These are phyloP conservation scores for Candida yuanshanica DNA, from an alignment of 805 yeast genomes.

Conservation along the genomic window DNA sequence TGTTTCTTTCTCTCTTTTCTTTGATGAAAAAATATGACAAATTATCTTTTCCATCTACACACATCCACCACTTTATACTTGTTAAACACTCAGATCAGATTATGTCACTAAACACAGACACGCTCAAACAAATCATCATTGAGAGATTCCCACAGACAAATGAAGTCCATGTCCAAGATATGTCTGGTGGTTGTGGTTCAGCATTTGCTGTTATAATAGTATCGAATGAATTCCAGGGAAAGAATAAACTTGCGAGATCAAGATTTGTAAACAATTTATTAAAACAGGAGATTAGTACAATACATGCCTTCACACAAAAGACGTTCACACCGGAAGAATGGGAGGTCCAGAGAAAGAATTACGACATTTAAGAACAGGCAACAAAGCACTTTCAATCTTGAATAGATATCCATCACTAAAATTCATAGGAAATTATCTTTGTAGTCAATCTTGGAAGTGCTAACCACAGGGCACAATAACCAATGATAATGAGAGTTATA, in stretches of 20 bases:
- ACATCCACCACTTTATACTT: background rate
- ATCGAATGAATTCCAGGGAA: conserved; percentile 63
- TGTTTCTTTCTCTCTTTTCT: background rate
- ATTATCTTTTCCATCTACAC: background rate
- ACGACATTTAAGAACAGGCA: conserved; percentile 6
- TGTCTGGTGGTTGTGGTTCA: conserved; percentile 89
- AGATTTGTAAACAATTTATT: conserved; percentile 75
- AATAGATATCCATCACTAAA: too few species aligned
- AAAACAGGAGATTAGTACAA: conserved; percentile 76
- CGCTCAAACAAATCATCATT: conserved; percentile 5
- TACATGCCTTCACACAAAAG: conserved; percentile 95
- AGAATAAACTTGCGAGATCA: conserved; percentile 81
- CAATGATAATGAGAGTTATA: conserved; percentile 2
- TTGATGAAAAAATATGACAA: background rate
- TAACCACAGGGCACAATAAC: conserved; percentile 10
- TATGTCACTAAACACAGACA: conserved; percentile 6
- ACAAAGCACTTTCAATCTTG: too few species aligned
- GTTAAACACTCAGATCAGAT: background rate
- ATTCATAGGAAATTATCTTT: conserved; percentile 4
- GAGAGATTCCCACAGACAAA: conserved; percentile 7
- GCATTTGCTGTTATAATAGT: conserved; percentile 93
- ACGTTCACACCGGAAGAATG: conserved; percentile 88
- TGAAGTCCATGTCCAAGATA: conserved; percentile 69
- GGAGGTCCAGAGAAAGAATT: conserved; percentile 31
- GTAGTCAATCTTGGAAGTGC: conserved; percentile 6